Evolutionary conservation across 2,329 filamentous ascomycete genomes (phyloP).

Genomic region (Bipolaris victoriae): DNA sequence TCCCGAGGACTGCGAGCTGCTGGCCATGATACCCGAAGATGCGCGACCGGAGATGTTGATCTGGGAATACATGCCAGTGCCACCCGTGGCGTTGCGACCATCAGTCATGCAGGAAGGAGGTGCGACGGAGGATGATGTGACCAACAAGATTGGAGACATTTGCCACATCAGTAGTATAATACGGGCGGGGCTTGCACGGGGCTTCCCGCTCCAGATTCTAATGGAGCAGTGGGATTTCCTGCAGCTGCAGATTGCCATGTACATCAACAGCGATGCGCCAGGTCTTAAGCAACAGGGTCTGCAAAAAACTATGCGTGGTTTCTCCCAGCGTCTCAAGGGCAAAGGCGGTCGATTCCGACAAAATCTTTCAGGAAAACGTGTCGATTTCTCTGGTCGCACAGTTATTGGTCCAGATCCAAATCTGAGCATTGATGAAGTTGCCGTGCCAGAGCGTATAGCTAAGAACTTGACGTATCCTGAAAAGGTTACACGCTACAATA

Average conservation of each 20-base stretch:
- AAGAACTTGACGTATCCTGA: constrained; percentile 97
- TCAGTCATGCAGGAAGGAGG: constrained; percentile 92
- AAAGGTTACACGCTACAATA: constrained; percentile 82
- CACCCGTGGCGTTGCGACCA: constrained; percentile 90
- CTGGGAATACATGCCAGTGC: constrained; percentile 94
- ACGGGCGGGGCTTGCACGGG: constrained; percentile 79
- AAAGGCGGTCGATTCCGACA: constrained; percentile 98
- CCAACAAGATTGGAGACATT: constrained; percentile 95
- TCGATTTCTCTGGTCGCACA: constrained; percentile 96
- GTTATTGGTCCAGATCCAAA: constrained; percentile 99
- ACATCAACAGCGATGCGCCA: constrained; percentile 95
- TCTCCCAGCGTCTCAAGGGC: constrained; percentile 93
- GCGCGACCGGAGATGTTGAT: constrained; percentile 95
- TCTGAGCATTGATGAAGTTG: constrained; percentile 89
- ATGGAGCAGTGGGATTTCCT: constrained; percentile 99
- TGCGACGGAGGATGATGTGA: constrained; percentile 95
- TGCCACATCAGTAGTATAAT: constrained; percentile 90
- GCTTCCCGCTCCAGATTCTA: constrained; percentile 83
- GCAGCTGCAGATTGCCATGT: constrained; percentile 93
- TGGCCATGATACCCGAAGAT: constrained; percentile 85
- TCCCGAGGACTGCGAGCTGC: constrained; percentile 83
- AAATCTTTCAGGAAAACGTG: constrained; percentile 96
- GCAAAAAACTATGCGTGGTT: constrained; percentile 87
- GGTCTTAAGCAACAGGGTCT: constrained; percentile 88
- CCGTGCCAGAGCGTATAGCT: constrained; percentile 88